These are phyloP conservation scores for Inga oerstediana DNA, from an alignment of 306 rosid genomes.

Conservation along the genomic window DNA sequence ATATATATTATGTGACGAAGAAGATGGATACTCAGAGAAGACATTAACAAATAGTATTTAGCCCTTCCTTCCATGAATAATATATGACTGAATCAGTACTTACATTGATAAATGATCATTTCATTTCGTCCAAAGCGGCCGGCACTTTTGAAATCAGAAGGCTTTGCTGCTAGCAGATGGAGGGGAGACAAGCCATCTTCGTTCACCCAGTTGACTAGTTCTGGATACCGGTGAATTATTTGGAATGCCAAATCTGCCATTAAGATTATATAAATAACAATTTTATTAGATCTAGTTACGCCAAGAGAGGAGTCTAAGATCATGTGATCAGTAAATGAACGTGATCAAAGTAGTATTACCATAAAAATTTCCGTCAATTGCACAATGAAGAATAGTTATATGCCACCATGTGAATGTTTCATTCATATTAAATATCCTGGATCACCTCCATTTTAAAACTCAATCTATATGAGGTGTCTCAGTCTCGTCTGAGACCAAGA, in stretches of 20 bases:
- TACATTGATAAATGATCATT: constrained; percentile 41
- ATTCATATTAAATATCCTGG: too few species aligned
- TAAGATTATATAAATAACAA: not conserved
- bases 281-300: not conserved
- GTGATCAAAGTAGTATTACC: not conserved
- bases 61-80: not conserved
- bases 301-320: not conserved
- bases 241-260: constrained; percentile 31
- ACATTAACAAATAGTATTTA: too few species aligned
- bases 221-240: constrained; percentile 43
- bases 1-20: too few species aligned
- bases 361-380: not conserved
- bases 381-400: not conserved
- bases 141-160: constrained; percentile 59
- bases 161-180: constrained; percentile 56
- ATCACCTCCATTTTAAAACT: too few species aligned
- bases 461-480: too few species aligned
- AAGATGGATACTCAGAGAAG: not conserved
- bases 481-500: too few species aligned
- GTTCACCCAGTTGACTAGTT: constrained; percentile 36
- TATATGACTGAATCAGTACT: not conserved
- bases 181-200: constrained; percentile 49
- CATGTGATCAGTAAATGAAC: not conserved
- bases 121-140: constrained; percentile 35
- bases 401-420: too few species aligned